Percentiles rank a stretch among this genome's conserved stretches.
Evolutionary conservation across 495 filamentous ascomycete species (phyloP).

Genomic region (Thozetella sp.): DNA sequence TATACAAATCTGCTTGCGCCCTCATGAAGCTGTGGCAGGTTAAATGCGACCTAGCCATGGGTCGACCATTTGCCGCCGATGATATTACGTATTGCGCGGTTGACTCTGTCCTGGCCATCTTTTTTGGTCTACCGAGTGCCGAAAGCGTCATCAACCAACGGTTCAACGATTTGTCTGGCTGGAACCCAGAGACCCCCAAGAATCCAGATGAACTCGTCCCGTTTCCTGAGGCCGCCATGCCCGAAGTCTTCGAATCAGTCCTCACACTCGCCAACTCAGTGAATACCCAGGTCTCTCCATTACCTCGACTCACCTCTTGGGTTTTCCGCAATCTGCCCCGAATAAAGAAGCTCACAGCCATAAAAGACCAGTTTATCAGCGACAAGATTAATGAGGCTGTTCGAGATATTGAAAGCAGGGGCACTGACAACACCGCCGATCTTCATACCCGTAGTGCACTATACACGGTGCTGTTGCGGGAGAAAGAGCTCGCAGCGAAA

Average conservation of each 20-base stretch:
- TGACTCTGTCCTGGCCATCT: slow-evolving; percentile 24
- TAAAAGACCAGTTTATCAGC: not conserved
- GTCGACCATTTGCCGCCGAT: slow-evolving; percentile 23
- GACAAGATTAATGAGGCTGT: not conserved
- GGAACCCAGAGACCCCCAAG: not conserved
- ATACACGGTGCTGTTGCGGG: not conserved
- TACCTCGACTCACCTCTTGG: not conserved
- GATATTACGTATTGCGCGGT: slow-evolving; percentile 26
- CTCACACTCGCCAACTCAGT: not conserved
- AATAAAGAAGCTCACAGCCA: not conserved
- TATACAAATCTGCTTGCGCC: slow-evolving; percentile 14
- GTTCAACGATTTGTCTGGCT: slow-evolving; percentile 3
- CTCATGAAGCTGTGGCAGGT: slow-evolving; percentile 27
- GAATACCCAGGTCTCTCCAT: not conserved
- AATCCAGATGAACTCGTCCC: not conserved
- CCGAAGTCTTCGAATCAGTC: not conserved
- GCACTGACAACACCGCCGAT: not conserved
- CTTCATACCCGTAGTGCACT: not conserved
- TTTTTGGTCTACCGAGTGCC: slow-evolving; percentile 18
- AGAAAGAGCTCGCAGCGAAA: not conserved
- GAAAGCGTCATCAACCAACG: slow-evolving; percentile 7
- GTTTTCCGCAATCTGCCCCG: not conserved
- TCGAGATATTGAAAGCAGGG: not conserved
- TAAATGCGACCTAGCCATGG: slow-evolving; percentile 21
- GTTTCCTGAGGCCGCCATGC: slow-evolving; percentile 5